Evolutionary conservation across 2,329 filamentous ascomycete genomes (phyloP), one percentile per base, ranked within the genome.

Genomic region (Botrytis fabae): DNA sequence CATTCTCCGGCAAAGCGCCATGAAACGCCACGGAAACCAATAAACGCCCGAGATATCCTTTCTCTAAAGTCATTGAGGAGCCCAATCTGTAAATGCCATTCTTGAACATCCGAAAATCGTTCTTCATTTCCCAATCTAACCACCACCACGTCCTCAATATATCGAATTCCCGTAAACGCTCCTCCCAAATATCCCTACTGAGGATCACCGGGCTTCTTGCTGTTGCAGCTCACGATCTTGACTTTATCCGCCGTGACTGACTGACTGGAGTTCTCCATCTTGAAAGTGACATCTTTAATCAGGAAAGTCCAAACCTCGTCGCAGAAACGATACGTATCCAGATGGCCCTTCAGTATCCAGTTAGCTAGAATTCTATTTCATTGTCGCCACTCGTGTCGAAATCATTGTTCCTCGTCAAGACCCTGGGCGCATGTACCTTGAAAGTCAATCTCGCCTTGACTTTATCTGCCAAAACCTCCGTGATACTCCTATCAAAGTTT

Each of bases 281-380:
- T 99, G 86, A 99, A 98, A n/a, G 91, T 94, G 72, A 98, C 95
- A 78, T 98, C 96, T 84, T 98, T 98, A 84, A 99, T 97, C 73
- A 99, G 89, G 83, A 99, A 99, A 1, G 96, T 99, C 96, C 96
- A 99, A 74, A 99, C 96, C 85, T 99, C 96, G 84, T 99, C 96
- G 85, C 96, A 99, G 88, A 99, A 99, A 78, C 96, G 92, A 86
- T 99, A 99, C 25, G 96, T 98, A 82, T 98, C 95, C 76, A 99
- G 91, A 81, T 97, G 96, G 65, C 96, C 96, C 95, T 98, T 79
- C 64, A 69, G 72, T 68, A 60, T 59, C 54, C 46, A 65, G 74
- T 79, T 75, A 80, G 77, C 76, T 72, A 66, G 54, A 48, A 59
- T 62, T 46, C 46, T 65, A 28, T 40, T 35, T n/a, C 44, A 69